A percentile compares a stretch with the other conserved stretches of the same genome.
Conservation (phyloP, 1,139 yeast species). For the Taphrina flavorubra region DNA sequence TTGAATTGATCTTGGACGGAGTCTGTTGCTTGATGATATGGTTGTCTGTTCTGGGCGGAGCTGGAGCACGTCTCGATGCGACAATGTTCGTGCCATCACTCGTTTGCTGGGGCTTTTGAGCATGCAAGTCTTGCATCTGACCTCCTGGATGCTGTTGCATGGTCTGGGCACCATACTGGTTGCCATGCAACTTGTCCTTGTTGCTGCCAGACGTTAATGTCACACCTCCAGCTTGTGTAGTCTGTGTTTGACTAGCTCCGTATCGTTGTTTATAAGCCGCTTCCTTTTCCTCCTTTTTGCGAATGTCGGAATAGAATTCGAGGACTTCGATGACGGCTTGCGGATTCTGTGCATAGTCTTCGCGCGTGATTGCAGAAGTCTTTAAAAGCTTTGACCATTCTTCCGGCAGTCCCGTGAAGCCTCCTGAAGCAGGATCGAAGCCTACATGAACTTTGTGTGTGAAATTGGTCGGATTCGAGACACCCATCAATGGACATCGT, state of each 20-base stretch:
- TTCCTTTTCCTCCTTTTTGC: constrained; percentile 49
- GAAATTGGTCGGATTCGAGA: constrained; percentile 50
- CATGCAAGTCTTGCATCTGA: constrained; percentile 1
- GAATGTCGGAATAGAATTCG: constrained; percentile 68
- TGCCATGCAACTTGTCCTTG: constrained; percentile 34
- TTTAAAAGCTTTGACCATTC: constrained; percentile 56
- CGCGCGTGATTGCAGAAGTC: constrained; percentile 57
- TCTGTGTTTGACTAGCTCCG: constrained; percentile 8
- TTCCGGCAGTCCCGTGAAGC: constrained; percentile 57
- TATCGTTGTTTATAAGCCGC: constrained; percentile 47
- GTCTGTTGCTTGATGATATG: constrained; percentile 16
- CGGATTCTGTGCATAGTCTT: constrained; percentile 57
- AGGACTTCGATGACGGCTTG: constrained; percentile 78
- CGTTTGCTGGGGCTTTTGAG: constrained; percentile 28
- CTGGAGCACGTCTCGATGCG: constrained; percentile 42
- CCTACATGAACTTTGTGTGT: constrained; percentile 59
- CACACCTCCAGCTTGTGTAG: constrained; percentile 1
- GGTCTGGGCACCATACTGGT: neutral
- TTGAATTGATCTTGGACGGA: constrained; percentile 14
- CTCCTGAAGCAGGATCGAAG: constrained; percentile 57
- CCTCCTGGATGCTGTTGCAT: neutral
- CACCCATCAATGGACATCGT: constrained; percentile 78
- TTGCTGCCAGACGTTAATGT: constrained; percentile 9
- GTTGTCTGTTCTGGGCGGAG: constrained; percentile 15
- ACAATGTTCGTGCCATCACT: constrained; percentile 47